Evolutionary conservation across 345 rosid genomes (phyloP).

Genomic region (Lepidium aucheri): DNA sequence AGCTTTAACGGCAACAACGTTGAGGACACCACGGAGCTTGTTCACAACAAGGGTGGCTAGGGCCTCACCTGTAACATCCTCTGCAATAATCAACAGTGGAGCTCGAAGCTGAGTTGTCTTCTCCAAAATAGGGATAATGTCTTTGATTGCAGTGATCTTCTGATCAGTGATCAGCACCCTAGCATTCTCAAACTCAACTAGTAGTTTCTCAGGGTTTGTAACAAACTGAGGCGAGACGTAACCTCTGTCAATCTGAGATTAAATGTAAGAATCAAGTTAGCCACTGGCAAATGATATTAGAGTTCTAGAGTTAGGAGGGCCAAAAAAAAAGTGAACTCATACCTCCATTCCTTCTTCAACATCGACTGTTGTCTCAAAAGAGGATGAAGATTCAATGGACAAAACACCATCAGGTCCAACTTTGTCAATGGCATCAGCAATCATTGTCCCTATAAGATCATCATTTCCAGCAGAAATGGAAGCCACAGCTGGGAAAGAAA

Average conservation of each 20-base stretch:
- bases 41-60: constrained; percentile 92
- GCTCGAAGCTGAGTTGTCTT: constrained; percentile 88
- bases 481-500: constrained; percentile 55
- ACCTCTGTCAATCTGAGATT: constrained; percentile 83
- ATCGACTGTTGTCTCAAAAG: constrained; percentile 91
- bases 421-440: constrained; percentile 97
- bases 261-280: not conserved
- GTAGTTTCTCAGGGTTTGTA: constrained; percentile 80
- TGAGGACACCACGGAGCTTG: constrained; percentile 85
- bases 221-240: constrained; percentile 95
- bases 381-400: constrained; percentile 96
- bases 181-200: constrained; percentile 93
- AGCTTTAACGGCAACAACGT: constrained; percentile 93
- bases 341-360: constrained; percentile 99
- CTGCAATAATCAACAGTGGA: constrained; percentile 88
- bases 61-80: constrained; percentile 96
- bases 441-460: constrained; percentile 86
- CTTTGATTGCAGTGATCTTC: constrained; percentile 86
- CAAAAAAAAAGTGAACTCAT: not conserved
- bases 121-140: constrained; percentile 85
- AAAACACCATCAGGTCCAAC: constrained; percentile 99
- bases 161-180: constrained; percentile 88
- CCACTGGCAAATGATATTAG: not conserved
- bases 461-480: constrained; percentile 96
- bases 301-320: not conserved